Conservation (phyloP, 129 eudicot species). For the Arctium lappa region DNA sequence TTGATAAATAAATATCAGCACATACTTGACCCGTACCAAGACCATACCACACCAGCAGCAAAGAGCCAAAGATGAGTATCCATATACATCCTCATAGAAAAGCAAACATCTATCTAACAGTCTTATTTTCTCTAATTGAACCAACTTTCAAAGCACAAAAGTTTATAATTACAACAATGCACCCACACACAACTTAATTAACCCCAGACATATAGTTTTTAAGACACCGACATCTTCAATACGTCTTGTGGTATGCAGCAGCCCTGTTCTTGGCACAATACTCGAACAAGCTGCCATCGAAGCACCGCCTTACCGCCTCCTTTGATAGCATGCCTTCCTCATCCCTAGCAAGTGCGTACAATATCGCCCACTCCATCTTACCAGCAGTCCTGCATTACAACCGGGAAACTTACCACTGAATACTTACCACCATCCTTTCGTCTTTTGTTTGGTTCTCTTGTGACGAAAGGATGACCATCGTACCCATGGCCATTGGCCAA, state of each 20-base stretch:
- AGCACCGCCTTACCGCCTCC: constrained; percentile 65
- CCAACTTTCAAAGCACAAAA: not conserved
- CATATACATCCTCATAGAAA: not conserved
- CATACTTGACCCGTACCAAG: not conserved
- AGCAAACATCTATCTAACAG: not conserved
- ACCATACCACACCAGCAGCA: not conserved
- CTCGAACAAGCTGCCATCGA: constrained; percentile 63
- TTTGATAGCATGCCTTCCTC: constrained; percentile 59
- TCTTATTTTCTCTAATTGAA: not conserved
- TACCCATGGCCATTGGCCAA: not conserved
- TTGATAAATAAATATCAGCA: too few species aligned
- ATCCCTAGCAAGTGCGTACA: constrained; percentile 52
- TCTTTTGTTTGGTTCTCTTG: not conserved
- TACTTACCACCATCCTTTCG: not conserved
- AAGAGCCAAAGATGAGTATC: not conserved
- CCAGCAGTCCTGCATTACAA: constrained; percentile 39
- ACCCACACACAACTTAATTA: not conserved
- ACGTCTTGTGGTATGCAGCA: constrained; percentile 30
- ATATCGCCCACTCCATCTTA: constrained; percentile 49
- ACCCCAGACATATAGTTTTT: not conserved
- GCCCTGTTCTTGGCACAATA: constrained; percentile 46
- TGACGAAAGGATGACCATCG: not conserved
- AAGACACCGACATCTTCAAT: not conserved
- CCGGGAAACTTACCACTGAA: not conserved
- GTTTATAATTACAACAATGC: not conserved